phyloP scores from a whole-genome alignment of 768 basidiomycete species.

The Dictyophora rubrovolvata region DNA sequence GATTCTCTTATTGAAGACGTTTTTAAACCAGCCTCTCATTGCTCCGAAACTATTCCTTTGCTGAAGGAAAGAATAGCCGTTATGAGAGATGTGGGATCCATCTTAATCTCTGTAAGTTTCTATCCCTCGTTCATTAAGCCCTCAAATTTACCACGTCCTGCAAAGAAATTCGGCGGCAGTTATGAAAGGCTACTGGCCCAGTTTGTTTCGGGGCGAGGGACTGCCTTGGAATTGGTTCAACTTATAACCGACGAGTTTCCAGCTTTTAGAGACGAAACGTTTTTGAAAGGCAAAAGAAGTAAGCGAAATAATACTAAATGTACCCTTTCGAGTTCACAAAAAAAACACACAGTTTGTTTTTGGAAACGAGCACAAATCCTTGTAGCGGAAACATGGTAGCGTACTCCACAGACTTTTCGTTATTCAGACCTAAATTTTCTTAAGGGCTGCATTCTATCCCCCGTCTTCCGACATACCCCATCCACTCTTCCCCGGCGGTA shows the following conservation, averaged over 20 bases:
- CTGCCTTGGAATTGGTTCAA: slow-evolving; percentile 63
- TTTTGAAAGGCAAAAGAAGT: slow-evolving; percentile 52
- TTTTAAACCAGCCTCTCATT: slow-evolving; percentile 52
- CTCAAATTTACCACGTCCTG: not conserved
- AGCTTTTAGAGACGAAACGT: slow-evolving; percentile 62
- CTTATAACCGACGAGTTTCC: slow-evolving; percentile 64
- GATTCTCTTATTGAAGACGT: slow-evolving; percentile 58
- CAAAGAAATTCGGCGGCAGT: slow-evolving; percentile 58
- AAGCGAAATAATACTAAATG: slow-evolving; percentile 7
- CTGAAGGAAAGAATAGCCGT: slow-evolving; percentile 60
- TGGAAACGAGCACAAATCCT: slow-evolving; percentile 92
- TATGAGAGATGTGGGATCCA: slow-evolving; percentile 67
- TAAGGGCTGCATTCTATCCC: slow-evolving; percentile 73
- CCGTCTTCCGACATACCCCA: slow-evolving; percentile 31
- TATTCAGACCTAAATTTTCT: not conserved
- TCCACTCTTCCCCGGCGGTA: slow-evolving; percentile 64
- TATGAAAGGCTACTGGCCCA: slow-evolving; percentile 55
- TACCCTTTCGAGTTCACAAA: not conserved
- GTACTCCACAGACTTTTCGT: not conserved
- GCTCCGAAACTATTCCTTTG: slow-evolving; percentile 58
- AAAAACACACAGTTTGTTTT: slow-evolving; percentile 44
- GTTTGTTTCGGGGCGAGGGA: slow-evolving; percentile 52
- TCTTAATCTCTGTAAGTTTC: slow-evolving; percentile 54
- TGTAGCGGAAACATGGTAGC: slow-evolving; percentile 71
- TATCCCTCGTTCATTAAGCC: not conserved